Percentiles rank a stretch among this genome's conserved stretches.
Evolutionary conservation across 1,284 basidiomycete genomes (phyloP).

Genomic region (Exobasidium rhododendri): DNA sequence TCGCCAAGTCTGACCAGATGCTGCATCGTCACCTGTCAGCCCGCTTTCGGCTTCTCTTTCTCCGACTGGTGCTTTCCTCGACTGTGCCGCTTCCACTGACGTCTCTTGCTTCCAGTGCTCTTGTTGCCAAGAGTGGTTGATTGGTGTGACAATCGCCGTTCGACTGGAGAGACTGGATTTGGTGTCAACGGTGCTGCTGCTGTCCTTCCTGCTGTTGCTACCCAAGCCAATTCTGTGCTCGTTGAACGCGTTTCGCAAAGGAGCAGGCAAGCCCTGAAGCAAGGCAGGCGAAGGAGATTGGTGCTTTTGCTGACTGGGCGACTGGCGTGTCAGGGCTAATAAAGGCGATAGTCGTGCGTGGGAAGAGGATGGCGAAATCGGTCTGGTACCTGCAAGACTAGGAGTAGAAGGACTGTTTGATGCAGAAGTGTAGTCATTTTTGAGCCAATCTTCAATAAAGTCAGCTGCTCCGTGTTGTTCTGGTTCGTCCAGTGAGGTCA

Average conservation of each 20-base stretch:
- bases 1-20: neutral
- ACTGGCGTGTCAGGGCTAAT: neutral
- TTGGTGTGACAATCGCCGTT: neutral
- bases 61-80: neutral
- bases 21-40: neutral
- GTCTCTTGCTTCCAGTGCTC: too few species aligned
- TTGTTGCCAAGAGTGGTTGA: neutral
- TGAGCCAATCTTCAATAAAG: slow-evolving; percentile 12
- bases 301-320: neutral
- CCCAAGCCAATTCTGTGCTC: neutral
- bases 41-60: neutral
- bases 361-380: neutral
- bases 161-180: neutral
- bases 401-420: neutral
- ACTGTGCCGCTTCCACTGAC: neutral
- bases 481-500: neutral
- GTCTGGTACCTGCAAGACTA: neutral
- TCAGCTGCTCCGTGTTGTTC: neutral
- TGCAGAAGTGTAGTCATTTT: neutral
- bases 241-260: neutral
- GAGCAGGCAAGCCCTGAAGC: neutral
- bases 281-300: slow-evolving; percentile 4
- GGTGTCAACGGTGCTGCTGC: neutral
- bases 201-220: too few species aligned
- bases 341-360: neutral